Conservation (phyloP, 1,139 yeast genomes). For the Blastobotrys elegans region DNA sequence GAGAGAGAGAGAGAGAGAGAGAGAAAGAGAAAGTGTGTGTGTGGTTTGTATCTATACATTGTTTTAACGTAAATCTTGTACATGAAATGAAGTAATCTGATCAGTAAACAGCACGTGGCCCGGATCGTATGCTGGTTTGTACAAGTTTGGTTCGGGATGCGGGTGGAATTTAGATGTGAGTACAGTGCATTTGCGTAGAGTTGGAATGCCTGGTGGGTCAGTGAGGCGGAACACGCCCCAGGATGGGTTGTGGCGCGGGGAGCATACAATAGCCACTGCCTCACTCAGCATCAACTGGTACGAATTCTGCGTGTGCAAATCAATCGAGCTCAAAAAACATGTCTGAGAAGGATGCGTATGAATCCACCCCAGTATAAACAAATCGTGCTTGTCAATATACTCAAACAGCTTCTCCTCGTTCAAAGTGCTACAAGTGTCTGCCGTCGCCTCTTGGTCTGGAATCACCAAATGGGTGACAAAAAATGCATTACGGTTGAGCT, state of each 20-base stretch:
- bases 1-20: constrained; percentile 1
- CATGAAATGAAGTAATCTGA: constrained; percentile 36
- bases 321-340: constrained; percentile 57
- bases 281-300: constrained; percentile 66
- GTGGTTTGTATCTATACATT: not conserved
- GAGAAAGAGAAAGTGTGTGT: not conserved
- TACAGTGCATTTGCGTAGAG: constrained; percentile 43
- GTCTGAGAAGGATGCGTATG: constrained; percentile 66
- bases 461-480: constrained; percentile 53
- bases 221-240: constrained; percentile 54
- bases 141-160: constrained; percentile 45
- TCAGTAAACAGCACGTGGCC: constrained; percentile 46
- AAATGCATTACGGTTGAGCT: constrained; percentile 50
- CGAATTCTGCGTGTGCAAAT: constrained; percentile 57
- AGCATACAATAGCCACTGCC: constrained; percentile 57
- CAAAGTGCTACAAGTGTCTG: constrained; percentile 53
- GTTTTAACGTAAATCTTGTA: constrained; percentile 40
- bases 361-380: constrained; percentile 62
- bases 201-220: constrained; percentile 55
- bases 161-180: constrained; percentile 49
- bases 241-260: constrained; percentile 46
- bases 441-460: constrained; percentile 55
- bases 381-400: constrained; percentile 46
- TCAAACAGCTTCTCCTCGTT: constrained; percentile 53
- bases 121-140: constrained; percentile 42